phyloP scores from a whole-genome alignment of 768 basidiomycete species.

The Psilocybe sp. region DNA sequence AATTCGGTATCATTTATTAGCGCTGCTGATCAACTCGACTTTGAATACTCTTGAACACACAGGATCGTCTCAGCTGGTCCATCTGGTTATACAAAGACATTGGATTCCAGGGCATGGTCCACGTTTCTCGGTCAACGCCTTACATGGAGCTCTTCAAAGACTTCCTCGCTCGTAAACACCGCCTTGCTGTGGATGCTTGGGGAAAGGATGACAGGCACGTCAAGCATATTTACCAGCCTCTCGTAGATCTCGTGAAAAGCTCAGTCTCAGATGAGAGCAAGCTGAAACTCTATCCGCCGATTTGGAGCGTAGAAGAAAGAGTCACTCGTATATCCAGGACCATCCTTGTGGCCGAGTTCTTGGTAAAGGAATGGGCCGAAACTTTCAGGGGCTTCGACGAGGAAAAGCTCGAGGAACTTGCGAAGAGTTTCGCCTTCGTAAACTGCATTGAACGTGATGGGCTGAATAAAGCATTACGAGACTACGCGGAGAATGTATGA shows the following conservation, averaged over 20 bases:
- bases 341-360: slow-evolving; percentile 68
- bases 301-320: slow-evolving; percentile 62
- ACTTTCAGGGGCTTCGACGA: slow-evolving; percentile 57
- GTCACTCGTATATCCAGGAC: slow-evolving; percentile 62
- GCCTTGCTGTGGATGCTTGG: slow-evolving; percentile 75
- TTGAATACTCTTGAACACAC: background rate
- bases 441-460: slow-evolving; percentile 67
- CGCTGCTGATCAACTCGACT: background rate
- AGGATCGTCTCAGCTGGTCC: slow-evolving; percentile 72
- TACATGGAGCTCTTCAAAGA: slow-evolving; percentile 67
- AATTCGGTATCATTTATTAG: background rate
- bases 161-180: slow-evolving; percentile 73
- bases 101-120: slow-evolving; percentile 82
- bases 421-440: slow-evolving; percentile 70
- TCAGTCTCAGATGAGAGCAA: slow-evolving; percentile 45
- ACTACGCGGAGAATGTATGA: slow-evolving; percentile 27
- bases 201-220: slow-evolving; percentile 65
- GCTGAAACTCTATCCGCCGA: slow-evolving; percentile 56
- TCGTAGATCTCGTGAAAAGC: slow-evolving; percentile 56
- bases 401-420: slow-evolving; percentile 65
- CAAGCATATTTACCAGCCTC: slow-evolving; percentile 58
- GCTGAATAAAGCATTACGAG: slow-evolving; percentile 53
- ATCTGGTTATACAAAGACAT: slow-evolving; percentile 89
- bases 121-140: slow-evolving; percentile 61
- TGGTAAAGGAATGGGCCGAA: slow-evolving; percentile 72